Evolutionary conservation across 345 rosid species (phyloP).

Genomic region (Garcia nutans): DNA sequence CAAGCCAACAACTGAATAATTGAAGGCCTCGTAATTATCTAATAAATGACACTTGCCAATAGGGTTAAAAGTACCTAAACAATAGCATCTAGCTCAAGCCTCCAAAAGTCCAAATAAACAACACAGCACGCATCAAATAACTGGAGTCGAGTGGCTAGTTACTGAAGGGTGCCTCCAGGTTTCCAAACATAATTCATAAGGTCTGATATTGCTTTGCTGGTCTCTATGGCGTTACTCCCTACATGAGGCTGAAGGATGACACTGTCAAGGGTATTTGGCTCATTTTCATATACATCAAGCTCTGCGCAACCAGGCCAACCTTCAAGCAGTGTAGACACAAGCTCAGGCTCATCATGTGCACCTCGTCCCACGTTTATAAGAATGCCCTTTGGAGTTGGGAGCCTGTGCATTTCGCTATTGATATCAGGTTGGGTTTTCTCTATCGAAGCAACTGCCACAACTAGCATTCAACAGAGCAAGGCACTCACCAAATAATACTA

Average conservation of each 20-base stretch:
- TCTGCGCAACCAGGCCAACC: slow-evolving; percentile 46
- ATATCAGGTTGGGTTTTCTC: too few relatives aligned
- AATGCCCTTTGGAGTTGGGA: slow-evolving; percentile 26
- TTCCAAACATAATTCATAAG: slow-evolving; percentile 19
- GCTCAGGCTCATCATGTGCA: slow-evolving; percentile 46
- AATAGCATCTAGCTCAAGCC: too few relatives aligned
- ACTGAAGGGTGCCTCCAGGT: slow-evolving; percentile 25
- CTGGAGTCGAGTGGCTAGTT: slow-evolving; percentile 25
- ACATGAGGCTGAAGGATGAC: slow-evolving; percentile 60
- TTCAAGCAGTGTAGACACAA: slow-evolving; percentile 23
- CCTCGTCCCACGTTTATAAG: slow-evolving; percentile 62
- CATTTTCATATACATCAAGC: slow-evolving; percentile 53
- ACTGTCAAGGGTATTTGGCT: slow-evolving; percentile 48
- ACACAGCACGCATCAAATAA: slow-evolving; percentile 1
- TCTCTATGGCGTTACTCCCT: slow-evolving; percentile 41
- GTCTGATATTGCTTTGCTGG: slow-evolving; percentile 28
- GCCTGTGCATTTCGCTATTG: too few relatives aligned
- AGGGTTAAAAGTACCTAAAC: too few relatives aligned
- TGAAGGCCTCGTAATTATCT: too few relatives aligned
- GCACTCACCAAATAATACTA: neutral
- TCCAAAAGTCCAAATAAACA: too few relatives aligned
- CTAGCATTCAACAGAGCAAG: too few relatives aligned
- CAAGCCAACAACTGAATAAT: too few relatives aligned
- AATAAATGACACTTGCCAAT: too few relatives aligned
- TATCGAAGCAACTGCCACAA: too few relatives aligned